Evolutionary conservation across 2,329 filamentous ascomycete genomes (phyloP), one percentile per base, ranked within the genome.

Genomic region (Nemania sp.): DNA sequence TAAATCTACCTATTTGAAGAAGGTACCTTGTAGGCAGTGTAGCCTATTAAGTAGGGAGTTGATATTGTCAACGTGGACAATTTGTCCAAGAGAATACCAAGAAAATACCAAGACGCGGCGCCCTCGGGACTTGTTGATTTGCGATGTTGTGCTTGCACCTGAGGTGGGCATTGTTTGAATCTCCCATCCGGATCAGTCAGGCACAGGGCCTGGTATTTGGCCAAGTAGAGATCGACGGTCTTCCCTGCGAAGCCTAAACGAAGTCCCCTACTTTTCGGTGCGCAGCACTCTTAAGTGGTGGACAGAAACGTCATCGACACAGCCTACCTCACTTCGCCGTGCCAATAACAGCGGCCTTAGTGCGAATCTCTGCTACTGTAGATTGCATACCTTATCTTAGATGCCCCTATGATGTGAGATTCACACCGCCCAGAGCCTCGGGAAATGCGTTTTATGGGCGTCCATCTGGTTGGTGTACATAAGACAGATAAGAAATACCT

Each of bases 41-140:
- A n/a, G n/a, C n/a, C n/a, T n/a, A n/a, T n/a, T 29, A 29, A 29
- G 25, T 29, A 3, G n/a, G n/a, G n/a, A n/a, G 25, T 29, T 29
- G 25, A 7, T 29, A 29, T 29, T 32, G 37, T 21, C 29, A 10
- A 32, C 47, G 20, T 52, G 37, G 39, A 32, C 39, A 35, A 10
- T 37, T 25, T 45, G 25, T 7, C 21, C 57, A 43, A 54, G 37
- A 51, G 5, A 46, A 52, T 57, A 57, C 58, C 59, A 60, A 60
- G 59, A 49, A 47, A 57, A 60, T 60, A 60, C 59, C 59, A 60
- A 60, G 59, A 52, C n/a, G 52, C 52, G 17, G 48, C 34, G 48
- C 25, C 42, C 48, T 49, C 58, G 58, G 58, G 53, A 60, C 48
- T 57, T 25, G 42, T 57, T 25, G 42, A 39, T 3, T 39, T n/a